Evolutionary conservation across 75 land plant genomes (phyloP), one percentile per base, ranked within the genome.

Genomic region (Ceratopteris richardii): DNA sequence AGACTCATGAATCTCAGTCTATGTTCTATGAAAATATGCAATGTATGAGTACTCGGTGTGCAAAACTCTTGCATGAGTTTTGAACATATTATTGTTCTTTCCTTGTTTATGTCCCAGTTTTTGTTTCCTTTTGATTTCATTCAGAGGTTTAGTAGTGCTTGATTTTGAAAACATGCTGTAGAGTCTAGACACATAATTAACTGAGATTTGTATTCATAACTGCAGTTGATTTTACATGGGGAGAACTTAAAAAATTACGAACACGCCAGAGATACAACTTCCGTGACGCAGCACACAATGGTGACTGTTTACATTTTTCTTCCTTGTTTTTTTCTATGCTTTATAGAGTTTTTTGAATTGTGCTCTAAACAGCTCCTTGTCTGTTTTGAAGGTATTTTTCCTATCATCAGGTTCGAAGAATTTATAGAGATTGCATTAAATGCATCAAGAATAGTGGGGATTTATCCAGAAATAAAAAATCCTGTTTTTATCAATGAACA

Each of bases 391-490:
- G 96, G 82, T 58, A 81, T 74, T 48, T 79, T 79, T 46, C 44
- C 78, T 21, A 83, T 94, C 54, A 79, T 89, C 48, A 90, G 86
- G 20, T 94, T 94, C 63, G 90, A 89, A 62, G 90, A 89, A 66
- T 94, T 47, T 62, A 85, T 94, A 56, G 55, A 79, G 24, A 82
- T 95, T 75, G 99, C 91, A 31, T 59, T 95, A 41, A 80, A 88
- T 71, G 91, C 99, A 14, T 60, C 70, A 1, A 79, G 99, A 70
- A 63, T 83, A 61, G 91, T 94, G 67, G 98, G 98, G 36, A 89
- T 89, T 58, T 94, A 94, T 61, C 96, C 96, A 17, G 96, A 89
- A 71, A 83, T 94, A 1, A 94, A 94, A 55, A 94, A 79, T 65
- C 98, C 98, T 58, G 91, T 90, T 27, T 77, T 79, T 23, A 83